Evolutionary conservation across 2,329 filamentous ascomycete species (phyloP).

Genomic region (Fusarium citri): DNA sequence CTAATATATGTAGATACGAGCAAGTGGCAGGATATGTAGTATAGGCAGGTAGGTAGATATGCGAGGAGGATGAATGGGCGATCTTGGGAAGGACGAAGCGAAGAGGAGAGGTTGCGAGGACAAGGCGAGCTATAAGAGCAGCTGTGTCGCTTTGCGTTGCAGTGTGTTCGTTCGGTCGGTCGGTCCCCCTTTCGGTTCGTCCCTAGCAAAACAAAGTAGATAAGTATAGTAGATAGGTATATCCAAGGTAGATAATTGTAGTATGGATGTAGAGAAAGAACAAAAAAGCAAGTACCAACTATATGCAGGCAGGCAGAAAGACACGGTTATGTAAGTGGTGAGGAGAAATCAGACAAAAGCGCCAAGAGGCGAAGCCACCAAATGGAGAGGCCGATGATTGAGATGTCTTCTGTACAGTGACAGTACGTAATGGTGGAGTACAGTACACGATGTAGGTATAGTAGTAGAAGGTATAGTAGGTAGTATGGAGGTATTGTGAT

Average conservation of each 20-base stretch:
- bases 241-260: neutral
- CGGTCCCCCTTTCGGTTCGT: slow-evolving; percentile 1
- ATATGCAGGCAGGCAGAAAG: neutral
- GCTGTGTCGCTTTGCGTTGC: slow-evolving; percentile 12
- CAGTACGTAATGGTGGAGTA: neutral
- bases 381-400: slow-evolving; percentile 34
- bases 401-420: slow-evolving; percentile 3
- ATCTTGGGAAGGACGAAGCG: slow-evolving; percentile 16
- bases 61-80: neutral
- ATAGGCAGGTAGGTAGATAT: slow-evolving; percentile 1
- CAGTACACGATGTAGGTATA: neutral
- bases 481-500: neutral
- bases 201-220: slow-evolving; percentile 17
- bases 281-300: neutral
- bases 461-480: neutral
- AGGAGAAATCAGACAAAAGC: neutral
- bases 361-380: slow-evolving; percentile 34
- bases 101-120: slow-evolving; percentile 16
- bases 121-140: slow-evolving; percentile 34
- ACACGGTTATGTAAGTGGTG: neutral
- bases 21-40: neutral
- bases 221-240: neutral
- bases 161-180: neutral
- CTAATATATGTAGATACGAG: slow-evolving; percentile 4
- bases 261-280: slow-evolving; percentile 1